Base-by-base conservation (phyloP, 208 protist species). In the Leishmania gerbilli region DNA sequence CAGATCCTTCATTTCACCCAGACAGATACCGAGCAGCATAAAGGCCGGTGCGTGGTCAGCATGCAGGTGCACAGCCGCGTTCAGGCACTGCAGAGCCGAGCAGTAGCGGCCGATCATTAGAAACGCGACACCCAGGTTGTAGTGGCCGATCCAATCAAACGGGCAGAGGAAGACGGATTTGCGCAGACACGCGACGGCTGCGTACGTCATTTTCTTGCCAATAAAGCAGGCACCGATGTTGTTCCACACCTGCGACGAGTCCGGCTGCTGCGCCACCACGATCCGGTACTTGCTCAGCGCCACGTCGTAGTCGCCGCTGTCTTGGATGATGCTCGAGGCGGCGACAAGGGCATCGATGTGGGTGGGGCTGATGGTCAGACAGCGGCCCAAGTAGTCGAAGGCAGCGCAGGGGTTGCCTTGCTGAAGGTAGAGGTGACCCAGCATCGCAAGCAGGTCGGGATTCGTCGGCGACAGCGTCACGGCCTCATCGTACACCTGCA, bases 151-250 rank as follows among this genome's bases (percentile, higher is more conserved):
- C 98, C 98, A 99, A 71, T 99, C 98, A 69, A 99, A 98, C 1
- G 99, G 98, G 42, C 88, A 82, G 9, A 99, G 83, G 74, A 98
- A 94, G 27, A 98, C 69, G 8, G 99, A 97, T 74, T 96, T 97
- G 74, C 99, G 97, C 51, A 99, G 90, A 84, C 98, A 99, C 17
- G 98, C 92, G 19, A 99, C 95, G 55, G 98, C 96, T 11, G 98
- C 95, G 65, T 99, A 92, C 79, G 93, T 85, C 79, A 98, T 98
- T 19, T 96, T 79, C 85, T 99, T 99, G 45, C 90, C 93, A 79
- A 99, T 99, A 82, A 99, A 99, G 87, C 98, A 99, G 83, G 99
- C 98, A 19, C 98, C 99, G 60, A 99, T 95, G 88, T 99, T 99
- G 88, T 99, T 99, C 98, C 99, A 99, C 74, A 99, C 92, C 83